Evolutionary conservation across 352 stramenopile species (phyloP).

Genomic region (Thalassiosira sp.): DNA sequence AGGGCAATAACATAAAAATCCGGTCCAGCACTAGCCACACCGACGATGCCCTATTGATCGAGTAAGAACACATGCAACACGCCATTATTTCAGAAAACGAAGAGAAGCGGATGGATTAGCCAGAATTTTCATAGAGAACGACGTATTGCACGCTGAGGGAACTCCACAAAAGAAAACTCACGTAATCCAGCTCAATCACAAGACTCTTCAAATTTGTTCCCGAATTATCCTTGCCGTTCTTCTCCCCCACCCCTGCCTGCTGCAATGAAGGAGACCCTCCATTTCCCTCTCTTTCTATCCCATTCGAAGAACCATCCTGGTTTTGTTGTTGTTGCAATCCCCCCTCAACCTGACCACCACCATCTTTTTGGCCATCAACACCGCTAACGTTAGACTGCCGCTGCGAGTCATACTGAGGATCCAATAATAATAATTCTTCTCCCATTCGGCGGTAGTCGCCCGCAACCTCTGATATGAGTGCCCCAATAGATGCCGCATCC

Average conservation of each 20-base stretch:
- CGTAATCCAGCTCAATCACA: conserved; percentile 57
- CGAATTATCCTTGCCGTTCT: conserved; percentile 35
- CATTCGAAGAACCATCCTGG: conserved; percentile 43
- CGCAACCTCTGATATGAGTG: conserved; percentile 76
- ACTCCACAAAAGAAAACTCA: conserved; percentile 22
- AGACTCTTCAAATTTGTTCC: conserved; percentile 57
- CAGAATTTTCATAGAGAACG: not conserved
- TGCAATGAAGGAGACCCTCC: conserved; percentile 28
- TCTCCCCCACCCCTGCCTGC: not conserved
- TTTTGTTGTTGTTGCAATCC: conserved; percentile 12
- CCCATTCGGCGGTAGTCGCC: conserved; percentile 74
- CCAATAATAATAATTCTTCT: conserved; percentile 65
- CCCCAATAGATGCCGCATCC: conserved; percentile 60
- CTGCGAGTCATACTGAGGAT: conserved; percentile 38
- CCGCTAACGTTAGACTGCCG: not conserved
- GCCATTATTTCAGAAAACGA: not conserved
- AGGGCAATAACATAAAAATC: conserved; percentile 79
- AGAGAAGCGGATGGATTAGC: not conserved
- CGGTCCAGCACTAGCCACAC: conserved; percentile 55
- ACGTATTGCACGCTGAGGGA: not conserved
- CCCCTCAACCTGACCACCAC: not conserved
- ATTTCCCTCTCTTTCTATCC: conserved; percentile 52
- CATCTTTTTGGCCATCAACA: conserved; percentile 5
- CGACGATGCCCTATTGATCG: conserved; percentile 63
- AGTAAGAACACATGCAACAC: not conserved